Evolutionary conservation across 495 filamentous ascomycete species (phyloP).

Genomic region (Gamarada debralockiae): DNA sequence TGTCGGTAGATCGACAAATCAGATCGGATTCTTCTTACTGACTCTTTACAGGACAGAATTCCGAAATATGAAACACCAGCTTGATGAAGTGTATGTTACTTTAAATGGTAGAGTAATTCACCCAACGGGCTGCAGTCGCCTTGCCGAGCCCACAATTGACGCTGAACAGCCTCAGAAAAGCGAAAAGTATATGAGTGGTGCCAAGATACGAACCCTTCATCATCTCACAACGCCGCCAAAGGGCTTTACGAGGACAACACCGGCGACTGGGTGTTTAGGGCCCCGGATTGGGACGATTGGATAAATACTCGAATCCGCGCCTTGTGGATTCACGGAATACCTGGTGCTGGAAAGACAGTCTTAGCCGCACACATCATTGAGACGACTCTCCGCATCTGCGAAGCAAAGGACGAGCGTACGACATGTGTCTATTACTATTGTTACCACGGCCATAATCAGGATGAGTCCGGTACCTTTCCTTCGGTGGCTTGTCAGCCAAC

Average conservation of each 20-base stretch:
- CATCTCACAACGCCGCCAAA: not conserved
- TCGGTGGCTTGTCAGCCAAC: constrained; percentile 19
- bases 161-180: constrained; percentile 3
- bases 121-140: not conserved
- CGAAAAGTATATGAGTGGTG: constrained; percentile 7
- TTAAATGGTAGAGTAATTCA: not conserved
- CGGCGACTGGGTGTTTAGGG: constrained; percentile 2
- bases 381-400: not conserved
- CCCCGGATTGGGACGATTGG: constrained; percentile 18
- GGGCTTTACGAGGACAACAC: not conserved
- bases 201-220: constrained; percentile 1
- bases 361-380: constrained; percentile 20
- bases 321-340: constrained; percentile 25
- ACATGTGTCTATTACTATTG: constrained; percentile 27
- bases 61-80: constrained; percentile 1
- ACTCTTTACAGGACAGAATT: constrained; percentile 1
- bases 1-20: not conserved
- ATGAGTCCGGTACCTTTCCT: constrained; percentile 23
- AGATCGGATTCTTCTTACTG: not conserved
- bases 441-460: constrained; percentile 22
- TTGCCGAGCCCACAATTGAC: not conserved
- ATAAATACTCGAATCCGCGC: constrained; percentile 6
- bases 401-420: not conserved
- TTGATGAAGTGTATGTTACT: constrained; percentile 3
- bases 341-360: constrained; percentile 27